These are phyloP conservation scores for Coemansia sp. DNA, from an alignment of 371 early-diverging fungal genomes.

Conservation along the genomic window DNA sequence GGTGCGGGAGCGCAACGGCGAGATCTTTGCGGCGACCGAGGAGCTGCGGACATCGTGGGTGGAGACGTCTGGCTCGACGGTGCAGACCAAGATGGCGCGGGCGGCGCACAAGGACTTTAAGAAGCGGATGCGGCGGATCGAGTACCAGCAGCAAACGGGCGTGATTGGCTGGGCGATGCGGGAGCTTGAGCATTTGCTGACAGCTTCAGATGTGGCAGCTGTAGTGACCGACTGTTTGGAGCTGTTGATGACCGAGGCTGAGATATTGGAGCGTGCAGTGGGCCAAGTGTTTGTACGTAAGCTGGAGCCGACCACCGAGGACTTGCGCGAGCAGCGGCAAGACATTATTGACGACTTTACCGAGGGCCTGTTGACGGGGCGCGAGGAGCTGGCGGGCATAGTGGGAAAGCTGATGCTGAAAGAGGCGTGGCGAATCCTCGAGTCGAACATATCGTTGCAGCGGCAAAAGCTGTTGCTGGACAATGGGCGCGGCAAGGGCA, in stretches of 20 bases:
- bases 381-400: constrained; percentile 68
- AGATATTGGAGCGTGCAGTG: constrained; percentile 66
- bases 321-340: constrained; percentile 57
- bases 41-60: constrained; percentile 52
- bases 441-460: constrained; percentile 67
- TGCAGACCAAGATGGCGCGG: constrained; percentile 61
- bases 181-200: constrained; percentile 52
- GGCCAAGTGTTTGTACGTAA: constrained; percentile 59
- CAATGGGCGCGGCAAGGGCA: constrained; percentile 14
- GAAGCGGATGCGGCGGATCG: constrained; percentile 63
- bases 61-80: constrained; percentile 52
- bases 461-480: constrained; percentile 67
- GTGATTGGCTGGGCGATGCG: constrained; percentile 55
- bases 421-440: constrained; percentile 71
- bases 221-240: constrained; percentile 62
- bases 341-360: constrained; percentile 62
- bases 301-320: constrained; percentile 54
- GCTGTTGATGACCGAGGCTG: constrained; percentile 71
- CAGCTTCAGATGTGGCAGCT: constrained; percentile 56
- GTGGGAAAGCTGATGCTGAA: constrained; percentile 69
- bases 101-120: constrained; percentile 69
- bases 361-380: constrained; percentile 68
- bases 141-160: constrained; percentile 53
- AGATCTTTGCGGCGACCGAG: constrained; percentile 54
- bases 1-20: constrained; percentile 52